phyloP scores from a whole-genome alignment of 805 yeast genomes.

The Starmerella roubikii region DNA sequence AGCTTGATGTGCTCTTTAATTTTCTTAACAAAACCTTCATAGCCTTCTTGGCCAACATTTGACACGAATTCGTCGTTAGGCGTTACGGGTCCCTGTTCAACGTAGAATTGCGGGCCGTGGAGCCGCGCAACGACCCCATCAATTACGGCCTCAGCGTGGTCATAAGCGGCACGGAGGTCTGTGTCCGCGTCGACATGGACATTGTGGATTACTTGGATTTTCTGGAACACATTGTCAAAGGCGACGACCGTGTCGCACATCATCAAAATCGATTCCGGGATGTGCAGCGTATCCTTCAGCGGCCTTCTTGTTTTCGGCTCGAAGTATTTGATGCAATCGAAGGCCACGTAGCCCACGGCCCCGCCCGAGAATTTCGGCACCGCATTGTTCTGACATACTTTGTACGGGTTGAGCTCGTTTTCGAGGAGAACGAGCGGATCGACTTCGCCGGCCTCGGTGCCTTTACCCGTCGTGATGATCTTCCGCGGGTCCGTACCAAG shows the following conservation, averaged over 20 bases:
- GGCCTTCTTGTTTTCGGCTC: slow-evolving; percentile 77
- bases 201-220: slow-evolving; percentile 82
- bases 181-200: slow-evolving; percentile 29
- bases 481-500: slow-evolving; percentile 79
- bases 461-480: slow-evolving; percentile 69
- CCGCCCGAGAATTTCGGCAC: slow-evolving; percentile 80
- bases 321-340: slow-evolving; percentile 91
- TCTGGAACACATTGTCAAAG: slow-evolving; percentile 85
- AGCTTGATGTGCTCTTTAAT: slow-evolving; percentile 69
- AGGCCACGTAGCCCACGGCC: slow-evolving; percentile 89
- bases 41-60: slow-evolving; percentile 88
- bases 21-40: slow-evolving; percentile 62
- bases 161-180: slow-evolving; percentile 37
- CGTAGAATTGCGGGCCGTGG: slow-evolving; percentile 33
- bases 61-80: slow-evolving; percentile 61
- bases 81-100: slow-evolving; percentile 62
- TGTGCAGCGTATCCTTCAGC: slow-evolving; percentile 61
- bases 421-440: slow-evolving; percentile 76
- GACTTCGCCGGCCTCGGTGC: slow-evolving; percentile 39
- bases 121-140: slow-evolving; percentile 35
- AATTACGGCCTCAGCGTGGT: slow-evolving; percentile 42
- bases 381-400: slow-evolving; percentile 69
- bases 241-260: slow-evolving; percentile 80
- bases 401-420: slow-evolving; percentile 48
- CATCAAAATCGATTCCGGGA: slow-evolving; percentile 92